A percentile compares a stretch with the other conserved stretches of the same genome.
These are phyloP conservation scores for Oldenlandia corymbosa DNA, from an alignment of 257 asterid genomes.

Conservation along the genomic window DNA sequence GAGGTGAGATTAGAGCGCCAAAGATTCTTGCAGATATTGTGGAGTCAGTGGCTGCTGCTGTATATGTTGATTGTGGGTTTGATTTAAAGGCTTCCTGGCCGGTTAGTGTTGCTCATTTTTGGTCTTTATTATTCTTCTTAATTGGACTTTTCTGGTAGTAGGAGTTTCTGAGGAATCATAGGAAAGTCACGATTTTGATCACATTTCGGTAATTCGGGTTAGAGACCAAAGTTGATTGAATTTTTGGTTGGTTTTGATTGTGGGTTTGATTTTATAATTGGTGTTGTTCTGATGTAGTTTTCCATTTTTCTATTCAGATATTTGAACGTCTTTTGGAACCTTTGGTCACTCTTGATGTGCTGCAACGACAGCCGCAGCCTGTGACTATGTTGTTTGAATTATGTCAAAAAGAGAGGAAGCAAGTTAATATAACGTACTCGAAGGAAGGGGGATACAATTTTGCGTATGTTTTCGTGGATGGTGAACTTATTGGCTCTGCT, in stretches of 20 bases:
- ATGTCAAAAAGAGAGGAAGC: slow-evolving; percentile 67
- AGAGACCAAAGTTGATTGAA: background rate
- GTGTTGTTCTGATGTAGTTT: background rate
- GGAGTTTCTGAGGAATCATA: too few relatives aligned
- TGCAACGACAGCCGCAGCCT: slow-evolving; percentile 73
- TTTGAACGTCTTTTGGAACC: slow-evolving; percentile 60
- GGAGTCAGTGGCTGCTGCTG: slow-evolving; percentile 72
- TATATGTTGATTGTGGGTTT: slow-evolving; percentile 39
- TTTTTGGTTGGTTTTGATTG: background rate
- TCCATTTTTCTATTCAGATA: slow-evolving; percentile 36
- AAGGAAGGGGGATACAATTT: slow-evolving; percentile 39
- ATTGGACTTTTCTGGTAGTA: too few relatives aligned
- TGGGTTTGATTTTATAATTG: background rate
- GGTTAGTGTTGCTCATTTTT: slow-evolving; percentile 15
- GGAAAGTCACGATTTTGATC: too few relatives aligned
- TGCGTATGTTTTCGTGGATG: slow-evolving; percentile 58
- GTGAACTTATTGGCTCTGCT: slow-evolving; percentile 46
- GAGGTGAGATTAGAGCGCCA: slow-evolving; percentile 74
- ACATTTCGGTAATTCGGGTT: background rate
- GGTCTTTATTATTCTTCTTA: background rate
- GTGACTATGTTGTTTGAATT: slow-evolving; percentile 60
- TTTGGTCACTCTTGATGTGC: slow-evolving; percentile 41
- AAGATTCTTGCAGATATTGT: slow-evolving; percentile 82
- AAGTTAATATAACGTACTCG: slow-evolving; percentile 37
- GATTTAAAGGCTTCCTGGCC: slow-evolving; percentile 28